Base-by-base conservation (phyloP, 495 filamentous ascomycete species). In the Aspergillus asperescens region DNA sequence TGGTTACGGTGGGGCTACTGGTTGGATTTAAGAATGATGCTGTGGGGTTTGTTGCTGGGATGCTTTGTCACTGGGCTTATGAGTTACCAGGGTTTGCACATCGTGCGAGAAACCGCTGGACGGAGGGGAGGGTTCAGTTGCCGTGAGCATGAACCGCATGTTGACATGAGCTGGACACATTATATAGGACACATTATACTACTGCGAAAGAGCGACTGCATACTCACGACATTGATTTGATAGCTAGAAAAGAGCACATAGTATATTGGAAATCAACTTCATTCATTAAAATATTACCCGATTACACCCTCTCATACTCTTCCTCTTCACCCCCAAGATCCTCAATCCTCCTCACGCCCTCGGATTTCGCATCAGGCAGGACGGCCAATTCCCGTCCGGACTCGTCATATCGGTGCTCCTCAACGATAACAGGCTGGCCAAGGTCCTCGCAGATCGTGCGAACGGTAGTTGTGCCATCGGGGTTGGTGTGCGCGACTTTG, bases 1-100 rank as follows among this genome's bases (percentile, higher is more conserved):
- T 93, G 58, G 81, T 90, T 47, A 96, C 92, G 34, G 81, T 87
- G 22, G 90, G 85, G 1, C 76, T 83, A 15, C 73, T 90, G 53
- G 65, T 97, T 16, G 89, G 88, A n/a, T 95, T 94, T 55, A 84
- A 79, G 67, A 96, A 95, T 63, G 89, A 91, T 66, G 89, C 83
- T 13, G 77, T 94, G 15, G 92, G 92, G 0, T 96, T 97, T 61
- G 50, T 85, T 18, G 89, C 85, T 0, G 92, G 92, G 0, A 78
- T 93, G 75, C 53, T 86, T 9, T 88, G 85, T 62, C 77, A 88
- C 65, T 84, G 77, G 72, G 67, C 64, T 5, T 79, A 74, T 57
- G 56, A 66, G 46, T 37, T 73, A 37, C 74, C 76, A 1, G 56
- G 40, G 0, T 52, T 63, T 35, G 57, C 63, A 44, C 60, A 72